These are phyloP conservation scores for Chrysosporium keratinophilum DNA, from an alignment of 2,329 filamentous ascomycete genomes.

Conservation along the genomic window DNA sequence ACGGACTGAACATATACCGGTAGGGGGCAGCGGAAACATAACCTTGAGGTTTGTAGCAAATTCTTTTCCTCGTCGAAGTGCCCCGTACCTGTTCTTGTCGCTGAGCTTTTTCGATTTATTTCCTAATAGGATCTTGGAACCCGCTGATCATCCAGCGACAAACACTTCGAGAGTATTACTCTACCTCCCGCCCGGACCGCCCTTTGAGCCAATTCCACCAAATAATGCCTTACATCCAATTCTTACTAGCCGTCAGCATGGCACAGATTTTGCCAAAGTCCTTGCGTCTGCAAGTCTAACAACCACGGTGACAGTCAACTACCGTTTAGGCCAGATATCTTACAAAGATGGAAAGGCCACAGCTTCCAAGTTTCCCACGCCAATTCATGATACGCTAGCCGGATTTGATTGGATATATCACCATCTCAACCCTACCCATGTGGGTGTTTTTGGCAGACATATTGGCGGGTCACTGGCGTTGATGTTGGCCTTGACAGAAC, in stretches of 20 bases:
- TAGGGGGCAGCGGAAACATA: constrained; percentile 25
- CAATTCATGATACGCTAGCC: constrained; percentile 31
- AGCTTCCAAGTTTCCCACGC: constrained; percentile 27
- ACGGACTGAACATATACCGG: constrained; percentile 20
- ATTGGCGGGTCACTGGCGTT: constrained; percentile 35
- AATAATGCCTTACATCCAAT: not conserved
- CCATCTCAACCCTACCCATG: constrained; percentile 23
- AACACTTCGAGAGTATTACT: constrained; percentile 26
- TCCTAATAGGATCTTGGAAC: constrained; percentile 9
- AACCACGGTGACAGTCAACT: constrained; percentile 30
- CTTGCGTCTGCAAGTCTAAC: not conserved
- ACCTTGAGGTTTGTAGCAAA: constrained; percentile 20
- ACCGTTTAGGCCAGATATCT: constrained; percentile 26
- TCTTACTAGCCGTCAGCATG: not conserved
- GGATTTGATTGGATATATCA: constrained; percentile 32
- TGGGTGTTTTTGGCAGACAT: constrained; percentile 28
- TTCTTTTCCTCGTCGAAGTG: not conserved
- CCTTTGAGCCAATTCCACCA: constrained; percentile 17
- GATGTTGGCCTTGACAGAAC: constrained; percentile 36
- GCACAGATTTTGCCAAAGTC: not conserved
- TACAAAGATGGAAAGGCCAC: not conserved
- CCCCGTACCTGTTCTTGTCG: not conserved
- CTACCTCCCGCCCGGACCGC: constrained; percentile 30
- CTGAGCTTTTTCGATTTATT: not conserved
- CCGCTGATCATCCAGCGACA: not conserved